Evolutionary conservation across 495 filamentous ascomycete genomes (phyloP).

Genomic region (Extremus antarcticus): DNA sequence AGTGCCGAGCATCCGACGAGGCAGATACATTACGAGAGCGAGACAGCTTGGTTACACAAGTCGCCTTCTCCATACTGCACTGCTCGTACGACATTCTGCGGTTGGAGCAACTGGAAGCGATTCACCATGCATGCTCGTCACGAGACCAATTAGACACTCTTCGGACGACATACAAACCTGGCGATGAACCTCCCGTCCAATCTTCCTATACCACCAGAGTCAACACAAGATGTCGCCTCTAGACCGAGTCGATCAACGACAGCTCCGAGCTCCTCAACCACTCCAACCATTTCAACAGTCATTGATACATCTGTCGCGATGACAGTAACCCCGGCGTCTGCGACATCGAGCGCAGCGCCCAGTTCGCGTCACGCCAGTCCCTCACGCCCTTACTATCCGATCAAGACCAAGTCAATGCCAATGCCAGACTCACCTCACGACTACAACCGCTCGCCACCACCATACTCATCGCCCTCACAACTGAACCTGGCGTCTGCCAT

Average conservation of each 20-base stretch:
- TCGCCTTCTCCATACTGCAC: neutral
- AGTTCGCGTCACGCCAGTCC: neutral
- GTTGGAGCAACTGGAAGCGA: neutral
- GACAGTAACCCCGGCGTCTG: neutral
- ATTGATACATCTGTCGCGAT: neutral
- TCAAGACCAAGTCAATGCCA: neutral
- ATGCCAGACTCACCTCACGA: neutral
- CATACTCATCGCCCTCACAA: constrained; percentile 4
- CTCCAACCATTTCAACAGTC: neutral
- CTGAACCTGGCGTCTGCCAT: neutral
- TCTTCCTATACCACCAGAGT: neutral
- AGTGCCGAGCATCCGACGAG: neutral
- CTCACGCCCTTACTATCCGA: neutral
- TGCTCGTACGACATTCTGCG: neutral
- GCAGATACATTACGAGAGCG: neutral
- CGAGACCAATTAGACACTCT: neutral
- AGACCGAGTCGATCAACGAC: neutral
- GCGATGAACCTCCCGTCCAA: constrained; percentile 1
- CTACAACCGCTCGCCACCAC: neutral
- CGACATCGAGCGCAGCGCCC: neutral
- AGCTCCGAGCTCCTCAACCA: neutral
- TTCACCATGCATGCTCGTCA: neutral
- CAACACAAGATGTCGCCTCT: neutral
- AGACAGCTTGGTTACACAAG: neutral
- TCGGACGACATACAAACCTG: neutral